Base-by-base conservation (phyloP, 192 early-diverging fungal species). In the Phlyctochytrium planicorne region DNA sequence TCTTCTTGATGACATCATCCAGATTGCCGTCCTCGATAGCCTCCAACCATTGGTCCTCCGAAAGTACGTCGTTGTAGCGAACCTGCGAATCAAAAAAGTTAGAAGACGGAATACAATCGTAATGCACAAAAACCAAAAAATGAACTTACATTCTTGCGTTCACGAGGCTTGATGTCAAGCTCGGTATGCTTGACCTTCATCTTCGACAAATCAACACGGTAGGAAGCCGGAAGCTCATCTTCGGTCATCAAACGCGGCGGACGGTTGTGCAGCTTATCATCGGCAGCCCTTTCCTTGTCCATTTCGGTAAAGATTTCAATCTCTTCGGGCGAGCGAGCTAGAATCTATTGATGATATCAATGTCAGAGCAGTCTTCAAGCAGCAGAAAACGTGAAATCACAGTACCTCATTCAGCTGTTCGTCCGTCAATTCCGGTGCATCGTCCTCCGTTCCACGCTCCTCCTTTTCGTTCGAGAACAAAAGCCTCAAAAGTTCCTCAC, bases 31-130 rank as follows among this genome's bases (percentile, higher is more conserved):
- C 52, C 31, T 82, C 82, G 17, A 84, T 68, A 4, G 79, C 89
- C 50, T 89, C 79, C n/a, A 96, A 70, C 85, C 87, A 99, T 72
- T 99, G 91, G 47, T 97, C 93, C 64, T 99, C 95, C 0, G 90
- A 93, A 69, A 98, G 79, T 3, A 90, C 94, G 68, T 99, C 94
- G 67, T 93, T 93, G 74, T 98, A 97, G 12, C 82, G 84, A 52
- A 94, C 87, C 52, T n/a, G n/a, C n/a, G n/a, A n/a, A n/a, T n/a
- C n/a, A n/a, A n/a, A n/a, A n/a, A n/a, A n/a, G n/a, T n/a, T 72
- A 52, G 2, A 33, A 25, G 30, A 60, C 17, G 35, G 14, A 16
- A 6, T 24, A 23, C n/a, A 63, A 47, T 63, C 16, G 34, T 53
- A 31, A 59, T 25, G 14, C 23, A 10, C 12, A 59, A n/a, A 6